Conservation (phyloP, 78 protist species). For the Bigelowiella natans region DNA sequence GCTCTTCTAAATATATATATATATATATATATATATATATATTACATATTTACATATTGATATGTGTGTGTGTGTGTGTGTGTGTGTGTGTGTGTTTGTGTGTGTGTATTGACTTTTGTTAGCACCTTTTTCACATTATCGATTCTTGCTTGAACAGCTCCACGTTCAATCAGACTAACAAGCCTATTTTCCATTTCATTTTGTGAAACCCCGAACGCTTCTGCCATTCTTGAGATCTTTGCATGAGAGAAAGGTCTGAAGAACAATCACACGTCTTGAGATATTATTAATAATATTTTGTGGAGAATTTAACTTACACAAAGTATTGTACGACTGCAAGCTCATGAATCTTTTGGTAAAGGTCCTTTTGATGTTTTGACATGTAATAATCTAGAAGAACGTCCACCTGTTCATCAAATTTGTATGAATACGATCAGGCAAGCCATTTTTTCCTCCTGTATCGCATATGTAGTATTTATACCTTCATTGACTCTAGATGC, state of each 20-base stretch:
- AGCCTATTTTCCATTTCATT: not conserved
- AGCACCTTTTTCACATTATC: not conserved
- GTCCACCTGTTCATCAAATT: not conserved
- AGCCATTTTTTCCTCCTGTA: too few relatives aligned
- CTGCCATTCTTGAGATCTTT: not conserved
- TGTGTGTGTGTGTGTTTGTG: too few relatives aligned
- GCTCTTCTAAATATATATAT: too few relatives aligned
- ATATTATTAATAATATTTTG: too few relatives aligned
- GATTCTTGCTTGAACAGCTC: not conserved
- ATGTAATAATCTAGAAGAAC: not conserved
- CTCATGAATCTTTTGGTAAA: not conserved
- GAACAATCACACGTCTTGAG: too few relatives aligned
- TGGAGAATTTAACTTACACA: not conserved
- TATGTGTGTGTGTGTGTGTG: too few relatives aligned
- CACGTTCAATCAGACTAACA: not conserved
- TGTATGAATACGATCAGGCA: too few relatives aligned
- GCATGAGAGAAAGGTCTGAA: not conserved
- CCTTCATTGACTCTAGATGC: not conserved
- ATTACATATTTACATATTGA: too few relatives aligned
- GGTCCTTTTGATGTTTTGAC: not conserved
- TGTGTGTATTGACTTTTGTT: too few relatives aligned
- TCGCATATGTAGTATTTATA: too few relatives aligned
- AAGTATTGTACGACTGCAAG: not conserved
- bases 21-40: too few relatives aligned
- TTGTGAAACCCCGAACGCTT: not conserved